Percentiles rank a stretch among this genome's conserved stretches.
Evolutionary conservation across 1,284 basidiomycete species (phyloP).

Genomic region (Ganoderma sinense): DNA sequence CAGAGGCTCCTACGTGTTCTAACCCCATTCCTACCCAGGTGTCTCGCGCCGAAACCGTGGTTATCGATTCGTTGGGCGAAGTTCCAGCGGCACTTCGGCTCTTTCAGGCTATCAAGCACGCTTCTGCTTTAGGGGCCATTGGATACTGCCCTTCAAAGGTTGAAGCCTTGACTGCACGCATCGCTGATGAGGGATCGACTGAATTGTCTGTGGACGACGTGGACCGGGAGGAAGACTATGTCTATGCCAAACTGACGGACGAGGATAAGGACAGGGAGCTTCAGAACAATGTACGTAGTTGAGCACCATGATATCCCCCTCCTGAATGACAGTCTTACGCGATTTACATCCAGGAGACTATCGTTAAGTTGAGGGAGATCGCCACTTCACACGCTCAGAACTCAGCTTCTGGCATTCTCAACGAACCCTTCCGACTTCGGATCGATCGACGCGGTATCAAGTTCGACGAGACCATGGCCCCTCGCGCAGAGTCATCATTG

Average conservation of each 20-base stretch:
- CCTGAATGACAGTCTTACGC: not conserved
- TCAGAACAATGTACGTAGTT: not conserved
- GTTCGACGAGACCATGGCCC: slow-evolving; percentile 1
- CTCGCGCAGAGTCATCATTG: not conserved
- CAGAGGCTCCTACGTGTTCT: not conserved
- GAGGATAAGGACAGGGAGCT: not conserved
- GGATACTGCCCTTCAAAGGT: slow-evolving; percentile 6
- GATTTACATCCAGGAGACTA: not conserved
- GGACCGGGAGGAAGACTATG: not conserved
- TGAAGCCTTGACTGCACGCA: not conserved
- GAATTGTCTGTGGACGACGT: not conserved
- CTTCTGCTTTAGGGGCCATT: not conserved
- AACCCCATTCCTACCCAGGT: not conserved
- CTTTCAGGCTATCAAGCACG: not conserved
- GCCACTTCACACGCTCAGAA: not conserved
- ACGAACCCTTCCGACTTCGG: slow-evolving; percentile 11
- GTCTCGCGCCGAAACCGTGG: not conserved
- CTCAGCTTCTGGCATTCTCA: slow-evolving; percentile 9
- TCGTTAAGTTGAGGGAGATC: not conserved
- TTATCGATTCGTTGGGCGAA: not conserved
- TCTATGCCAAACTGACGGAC: not conserved
- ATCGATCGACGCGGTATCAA: slow-evolving; percentile 11
- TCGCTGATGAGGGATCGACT: not conserved
- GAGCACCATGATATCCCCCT: not conserved
- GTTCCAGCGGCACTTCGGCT: slow-evolving; percentile 1